These are phyloP conservation scores for Fusarium sp. DNA, from an alignment of 2,329 filamentous ascomycete species.

Conservation along the genomic window DNA sequence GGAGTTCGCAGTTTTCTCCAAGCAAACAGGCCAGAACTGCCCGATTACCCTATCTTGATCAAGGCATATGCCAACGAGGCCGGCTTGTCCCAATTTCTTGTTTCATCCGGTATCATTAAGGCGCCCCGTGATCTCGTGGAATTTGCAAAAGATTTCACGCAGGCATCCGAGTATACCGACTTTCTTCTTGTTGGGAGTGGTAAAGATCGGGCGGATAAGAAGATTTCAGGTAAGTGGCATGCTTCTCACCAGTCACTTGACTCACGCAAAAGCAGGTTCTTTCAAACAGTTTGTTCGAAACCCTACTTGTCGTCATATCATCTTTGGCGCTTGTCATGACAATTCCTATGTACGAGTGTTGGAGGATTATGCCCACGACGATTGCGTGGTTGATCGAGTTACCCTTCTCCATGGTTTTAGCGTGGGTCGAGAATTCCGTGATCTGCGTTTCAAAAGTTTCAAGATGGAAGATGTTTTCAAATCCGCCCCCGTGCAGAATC, in stretches of 20 bases:
- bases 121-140: background rate
- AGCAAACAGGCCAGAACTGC: background rate
- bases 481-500: background rate
- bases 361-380: background rate
- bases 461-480: background rate
- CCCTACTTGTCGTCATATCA: background rate
- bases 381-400: background rate
- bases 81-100: background rate
- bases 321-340: background rate
- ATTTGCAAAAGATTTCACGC: background rate
- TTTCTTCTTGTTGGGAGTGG: background rate
- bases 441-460: background rate
- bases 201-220: background rate
- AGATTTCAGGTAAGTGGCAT: background rate
- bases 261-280: background rate
- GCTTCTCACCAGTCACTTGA: background rate
- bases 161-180: background rate
- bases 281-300: background rate
- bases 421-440: background rate
- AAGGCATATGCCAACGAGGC: background rate
- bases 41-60: background rate
- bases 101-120: background rate
- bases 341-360: background rate
- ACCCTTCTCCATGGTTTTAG: background rate
- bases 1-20: background rate